These are phyloP conservation scores for Candida sp. DNA, from an alignment of 1,139 yeast genomes.

Conservation along the genomic window DNA sequence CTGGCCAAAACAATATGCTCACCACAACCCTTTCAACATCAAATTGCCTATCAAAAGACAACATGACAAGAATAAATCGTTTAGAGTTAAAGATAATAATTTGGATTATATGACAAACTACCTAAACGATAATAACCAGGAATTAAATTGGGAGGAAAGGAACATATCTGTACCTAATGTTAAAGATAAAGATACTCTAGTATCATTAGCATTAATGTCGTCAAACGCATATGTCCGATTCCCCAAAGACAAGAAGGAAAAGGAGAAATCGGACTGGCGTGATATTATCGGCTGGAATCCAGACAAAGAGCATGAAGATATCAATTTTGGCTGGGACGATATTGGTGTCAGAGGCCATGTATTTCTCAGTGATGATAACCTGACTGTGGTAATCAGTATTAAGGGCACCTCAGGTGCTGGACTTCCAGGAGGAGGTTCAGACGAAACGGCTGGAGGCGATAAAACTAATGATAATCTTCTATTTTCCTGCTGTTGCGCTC, in stretches of 20 bases:
- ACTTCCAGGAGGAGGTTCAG: slow-evolving; percentile 67
- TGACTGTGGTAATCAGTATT: slow-evolving; percentile 73
- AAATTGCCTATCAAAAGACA: slow-evolving; percentile 23
- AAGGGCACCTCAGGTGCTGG: slow-evolving; percentile 95
- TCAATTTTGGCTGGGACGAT: slow-evolving; percentile 80
- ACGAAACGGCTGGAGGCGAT: slow-evolving; percentile 77
- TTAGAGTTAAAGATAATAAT: slow-evolving; percentile 49
- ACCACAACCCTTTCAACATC: slow-evolving; percentile 43
- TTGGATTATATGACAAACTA: slow-evolving; percentile 69
- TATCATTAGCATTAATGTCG: slow-evolving; percentile 79
- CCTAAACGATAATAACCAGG: slow-evolving; percentile 41
- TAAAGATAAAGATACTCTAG: slow-evolving; percentile 66
- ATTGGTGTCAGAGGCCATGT: slow-evolving; percentile 90
- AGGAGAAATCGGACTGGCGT: slow-evolving; percentile 68
- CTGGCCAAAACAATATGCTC: slow-evolving; percentile 37
- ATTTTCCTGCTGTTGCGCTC: slow-evolving; percentile 95
- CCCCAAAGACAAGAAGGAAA: slow-evolving; percentile 63
- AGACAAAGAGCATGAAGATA: slow-evolving; percentile 26
- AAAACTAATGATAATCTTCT: slow-evolving; percentile 83
- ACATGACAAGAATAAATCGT: slow-evolving; percentile 21
- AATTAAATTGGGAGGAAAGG: slow-evolving; percentile 49
- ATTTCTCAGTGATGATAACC: slow-evolving; percentile 62
- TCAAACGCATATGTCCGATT: slow-evolving; percentile 86
- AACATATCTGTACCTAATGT: slow-evolving; percentile 67
- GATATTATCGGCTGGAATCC: slow-evolving; percentile 68